A percentile compares a stretch with the other conserved stretches of the same genome.
phyloP scores from a whole-genome alignment of 2,329 filamentous ascomycete genomes.

The Ceratocystis variospora region DNA sequence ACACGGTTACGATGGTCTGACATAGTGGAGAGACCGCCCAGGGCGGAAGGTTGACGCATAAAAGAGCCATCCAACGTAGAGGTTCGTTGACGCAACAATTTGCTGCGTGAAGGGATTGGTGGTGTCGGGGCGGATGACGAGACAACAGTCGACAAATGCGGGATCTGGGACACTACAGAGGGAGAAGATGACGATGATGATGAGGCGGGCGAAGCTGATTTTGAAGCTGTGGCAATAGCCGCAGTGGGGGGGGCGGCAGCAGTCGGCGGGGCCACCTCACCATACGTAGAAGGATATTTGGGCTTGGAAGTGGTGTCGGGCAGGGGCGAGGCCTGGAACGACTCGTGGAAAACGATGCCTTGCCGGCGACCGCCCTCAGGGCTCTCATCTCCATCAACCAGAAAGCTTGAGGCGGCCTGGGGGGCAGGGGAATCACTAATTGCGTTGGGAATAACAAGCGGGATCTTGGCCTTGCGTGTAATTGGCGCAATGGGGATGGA shows the following conservation, averaged over 20 bases:
- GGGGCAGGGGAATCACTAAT: not conserved
- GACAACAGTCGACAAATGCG: not conserved
- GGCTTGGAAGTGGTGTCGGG: slow-evolving; percentile 21
- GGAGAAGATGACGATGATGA: not conserved
- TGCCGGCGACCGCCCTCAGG: slow-evolving; percentile 35
- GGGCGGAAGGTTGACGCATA: slow-evolving; percentile 33
- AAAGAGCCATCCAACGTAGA: slow-evolving; percentile 42
- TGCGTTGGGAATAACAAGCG: not conserved
- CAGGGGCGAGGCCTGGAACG: slow-evolving; percentile 38
- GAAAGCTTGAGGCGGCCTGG: not conserved
- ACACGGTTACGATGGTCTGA: slow-evolving; percentile 48
- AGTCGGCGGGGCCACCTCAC: slow-evolving; percentile 24
- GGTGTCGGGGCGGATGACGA: slow-evolving; percentile 1
- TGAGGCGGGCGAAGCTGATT: not conserved
- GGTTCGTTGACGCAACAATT: slow-evolving; percentile 36
- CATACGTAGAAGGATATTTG: slow-evolving; percentile 24
- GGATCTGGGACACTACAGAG: not conserved
- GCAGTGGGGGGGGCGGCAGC: slow-evolving; percentile 3
- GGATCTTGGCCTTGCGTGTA: slow-evolving; percentile 2
- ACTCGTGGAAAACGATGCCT: slow-evolving; percentile 48
- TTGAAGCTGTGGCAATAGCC: slow-evolving; percentile 9
- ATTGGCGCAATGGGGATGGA: not conserved
- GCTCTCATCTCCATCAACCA: slow-evolving; percentile 22
- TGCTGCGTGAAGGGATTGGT: slow-evolving; percentile 19
- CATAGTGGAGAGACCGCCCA: slow-evolving; percentile 25